Conservation (phyloP, 2,329 filamentous ascomycete genomes). For the Elsinoe perseae region DNA sequence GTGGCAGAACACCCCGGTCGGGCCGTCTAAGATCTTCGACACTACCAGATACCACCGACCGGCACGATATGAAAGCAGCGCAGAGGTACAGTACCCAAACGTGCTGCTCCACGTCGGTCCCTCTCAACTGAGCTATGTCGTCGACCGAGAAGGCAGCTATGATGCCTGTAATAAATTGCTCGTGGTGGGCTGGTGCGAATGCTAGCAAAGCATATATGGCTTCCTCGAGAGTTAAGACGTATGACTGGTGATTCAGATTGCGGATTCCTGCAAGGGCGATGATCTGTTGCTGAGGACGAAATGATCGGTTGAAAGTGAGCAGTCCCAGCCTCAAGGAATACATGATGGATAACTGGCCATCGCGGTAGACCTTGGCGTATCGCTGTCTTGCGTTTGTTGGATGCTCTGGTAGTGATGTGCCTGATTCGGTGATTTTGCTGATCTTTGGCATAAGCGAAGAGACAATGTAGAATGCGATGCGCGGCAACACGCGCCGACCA, state of each 20-base stretch:
- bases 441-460: constrained; percentile 29
- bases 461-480: constrained; percentile 30
- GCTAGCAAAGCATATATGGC: constrained; percentile 40
- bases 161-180: constrained; percentile 28
- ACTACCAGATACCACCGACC: not conserved
- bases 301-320: constrained; percentile 23
- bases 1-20: not conserved
- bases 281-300: constrained; percentile 2
- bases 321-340: constrained; percentile 25
- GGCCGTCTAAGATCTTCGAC: not conserved
- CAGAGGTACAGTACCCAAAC: constrained; percentile 30
- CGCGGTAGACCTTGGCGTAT: constrained; percentile 37
- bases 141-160: constrained; percentile 25
- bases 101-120: constrained; percentile 32
- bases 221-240: constrained; percentile 27
- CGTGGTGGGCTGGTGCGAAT: constrained; percentile 32
- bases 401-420: constrained; percentile 21
- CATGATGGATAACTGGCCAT: constrained; percentile 33
- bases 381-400: constrained; percentile 34
- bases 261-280: constrained; percentile 7
- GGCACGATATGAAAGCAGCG: constrained; percentile 27
- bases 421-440: constrained; percentile 25
- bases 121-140: constrained; percentile 26
- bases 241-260: not conserved
- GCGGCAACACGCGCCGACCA: constrained; percentile 27